Evolutionary conservation across 441 rosid genomes (phyloP).

Genomic region (Melastoma candidum): DNA sequence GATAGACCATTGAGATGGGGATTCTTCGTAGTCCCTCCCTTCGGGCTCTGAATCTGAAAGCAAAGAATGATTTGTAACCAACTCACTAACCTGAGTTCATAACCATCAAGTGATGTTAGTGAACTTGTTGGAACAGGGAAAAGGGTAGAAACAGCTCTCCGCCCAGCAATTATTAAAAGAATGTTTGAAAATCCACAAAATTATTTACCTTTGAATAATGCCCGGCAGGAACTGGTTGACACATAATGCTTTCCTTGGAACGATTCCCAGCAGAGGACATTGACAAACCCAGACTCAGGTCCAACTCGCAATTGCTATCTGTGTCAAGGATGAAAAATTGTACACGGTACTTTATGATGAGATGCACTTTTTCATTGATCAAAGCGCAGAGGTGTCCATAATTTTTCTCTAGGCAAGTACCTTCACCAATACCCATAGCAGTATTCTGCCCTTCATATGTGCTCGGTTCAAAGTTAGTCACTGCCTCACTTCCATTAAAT

Average conservation of each 20-base stretch:
- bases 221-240: too few relatives aligned
- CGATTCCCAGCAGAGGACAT: too few relatives aligned
- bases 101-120: background rate
- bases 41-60: constrained; percentile 39
- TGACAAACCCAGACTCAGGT: too few relatives aligned
- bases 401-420: constrained; percentile 21
- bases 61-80: constrained; percentile 5
- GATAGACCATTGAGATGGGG: constrained; percentile 33
- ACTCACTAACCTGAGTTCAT: constrained; percentile 10
- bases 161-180: too few relatives aligned
- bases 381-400: background rate
- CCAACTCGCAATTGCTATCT: too few relatives aligned
- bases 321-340: background rate
- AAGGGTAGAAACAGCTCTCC: too few relatives aligned
- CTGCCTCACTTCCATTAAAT: constrained; percentile 55
- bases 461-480: constrained; percentile 63
- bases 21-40: constrained; percentile 27
- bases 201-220: too few relatives aligned
- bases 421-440: constrained; percentile 41
- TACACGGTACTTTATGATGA: background rate
- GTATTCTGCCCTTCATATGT: constrained; percentile 49
- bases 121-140: background rate
- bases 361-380: background rate
- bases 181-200: too few relatives aligned
- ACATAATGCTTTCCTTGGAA: too few relatives aligned